phyloP scores from a whole-genome alignment of 371 early-diverging fungal genomes.

The Circinella umbellata region DNA sequence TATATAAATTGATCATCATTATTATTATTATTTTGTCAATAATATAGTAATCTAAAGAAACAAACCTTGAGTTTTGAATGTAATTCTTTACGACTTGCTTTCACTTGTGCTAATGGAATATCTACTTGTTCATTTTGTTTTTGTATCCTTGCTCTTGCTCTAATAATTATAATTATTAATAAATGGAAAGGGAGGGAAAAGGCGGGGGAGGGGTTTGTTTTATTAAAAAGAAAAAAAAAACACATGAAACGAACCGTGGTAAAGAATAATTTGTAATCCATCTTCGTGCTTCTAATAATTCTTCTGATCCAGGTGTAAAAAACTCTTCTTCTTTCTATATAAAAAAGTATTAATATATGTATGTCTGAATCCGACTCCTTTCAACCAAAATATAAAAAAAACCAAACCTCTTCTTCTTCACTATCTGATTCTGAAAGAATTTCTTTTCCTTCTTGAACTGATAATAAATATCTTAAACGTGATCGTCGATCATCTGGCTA shows the following conservation, averaged over 20 bases:
- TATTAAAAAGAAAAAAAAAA: neutral
- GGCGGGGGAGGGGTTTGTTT: neutral
- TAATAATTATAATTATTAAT: conserved; percentile 22
- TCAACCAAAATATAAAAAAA: no score
- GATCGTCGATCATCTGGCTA: conserved; percentile 90
- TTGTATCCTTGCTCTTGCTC: conserved; percentile 76
- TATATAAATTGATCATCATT: no score
- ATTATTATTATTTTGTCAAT: no score
- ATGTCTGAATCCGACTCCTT: no score
- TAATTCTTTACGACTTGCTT: conserved; percentile 80
- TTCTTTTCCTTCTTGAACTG: conserved; percentile 54
- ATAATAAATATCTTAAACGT: conserved; percentile 79
- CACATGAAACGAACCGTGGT: conserved; percentile 57
- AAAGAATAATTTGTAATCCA: conserved; percentile 82
- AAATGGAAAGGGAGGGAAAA: no score
- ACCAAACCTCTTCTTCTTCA: conserved; percentile 49
- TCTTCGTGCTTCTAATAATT: conserved; percentile 73
- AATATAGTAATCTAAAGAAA: no score
- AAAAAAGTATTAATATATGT: no score
- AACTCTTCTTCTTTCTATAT: conserved; percentile 84
- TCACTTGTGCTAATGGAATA: conserved; percentile 73
- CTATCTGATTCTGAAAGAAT: conserved; percentile 48
- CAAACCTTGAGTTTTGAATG: conserved; percentile 71
- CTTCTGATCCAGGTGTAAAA: conserved; percentile 80
- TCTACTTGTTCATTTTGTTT: conserved; percentile 71